Base-by-base conservation (phyloP, 2,329 filamentous ascomycete species). In the Fusarium sterilihyphosum region DNA sequence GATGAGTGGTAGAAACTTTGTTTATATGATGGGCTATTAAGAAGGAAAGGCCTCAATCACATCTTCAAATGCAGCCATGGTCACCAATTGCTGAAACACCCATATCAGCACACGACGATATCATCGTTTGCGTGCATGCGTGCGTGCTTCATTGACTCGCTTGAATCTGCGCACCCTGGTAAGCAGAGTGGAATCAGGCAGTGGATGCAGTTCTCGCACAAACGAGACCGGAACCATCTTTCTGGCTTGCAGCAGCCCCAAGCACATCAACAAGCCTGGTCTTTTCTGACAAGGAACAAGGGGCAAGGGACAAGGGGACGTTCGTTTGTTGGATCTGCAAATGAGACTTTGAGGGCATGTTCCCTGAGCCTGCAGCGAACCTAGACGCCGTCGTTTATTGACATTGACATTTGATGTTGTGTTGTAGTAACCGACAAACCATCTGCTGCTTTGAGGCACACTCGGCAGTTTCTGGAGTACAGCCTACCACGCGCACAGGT, bases 171-270 rank as follows among this genome's bases (percentile, higher is more conserved):
- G 13, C 56, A 59, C 54, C 65, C 67, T 43, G 40, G 43, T 24
- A 26, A 59, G 38, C 13, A 62, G 31, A 57, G 75, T 77, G 75
- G 73, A 70, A 75, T 74, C 67, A 53, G 74, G 75, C 67, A 56
- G 74, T 77, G 75, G 73, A 73, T 77, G 75, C 73, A 67, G 75
- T 75, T 73, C 70, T 43, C 31, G 12, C 35, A 35, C 59, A 61
- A 56, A 74, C 67, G 53, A 65, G 49, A 53, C 67, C 64, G 64
- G 58, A 72, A 53, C 62, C 67, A 71, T 71, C 33, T 54, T 62
- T 69, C 49, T 69, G 56, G 59, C 43, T 44, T 65, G 50, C 69
- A 65, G 62, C 70, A 76, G 63, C 70, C 74, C 61, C 70, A 72
- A 54, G 73, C 71, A 75, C 68, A 71, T 70, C 69, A 71, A 70